A percentile compares a stretch with the other conserved stretches of the same genome.
Evolutionary conservation across 805 yeast species (phyloP).

Genomic region (Kodamaea jinghongensis): DNA sequence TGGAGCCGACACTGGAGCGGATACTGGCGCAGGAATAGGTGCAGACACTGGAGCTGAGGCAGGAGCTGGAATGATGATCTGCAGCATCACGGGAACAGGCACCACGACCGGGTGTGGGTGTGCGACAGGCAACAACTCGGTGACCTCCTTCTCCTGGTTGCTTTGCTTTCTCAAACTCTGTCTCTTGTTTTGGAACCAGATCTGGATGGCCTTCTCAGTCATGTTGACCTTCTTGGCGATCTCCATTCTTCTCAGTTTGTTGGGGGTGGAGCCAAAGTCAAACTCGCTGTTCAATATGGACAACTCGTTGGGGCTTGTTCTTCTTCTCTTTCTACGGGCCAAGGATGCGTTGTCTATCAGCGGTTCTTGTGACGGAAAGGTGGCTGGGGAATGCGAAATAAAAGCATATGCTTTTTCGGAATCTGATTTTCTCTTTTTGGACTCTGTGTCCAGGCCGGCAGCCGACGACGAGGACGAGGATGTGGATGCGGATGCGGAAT

Average conservation of each 20-base stretch:
- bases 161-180: constrained; percentile 66
- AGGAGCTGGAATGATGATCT: not conserved
- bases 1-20: not conserved
- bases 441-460: constrained; percentile 5
- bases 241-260: constrained; percentile 67
- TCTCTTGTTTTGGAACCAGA: constrained; percentile 97
- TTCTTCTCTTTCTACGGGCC: constrained; percentile 91
- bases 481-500: not conserved
- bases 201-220: constrained; percentile 98
- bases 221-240: constrained; percentile 81
- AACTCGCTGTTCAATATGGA: constrained; percentile 80
- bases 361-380: constrained; percentile 82
- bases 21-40: not conserved
- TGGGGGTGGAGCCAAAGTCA: constrained; percentile 74
- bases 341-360: constrained; percentile 84
- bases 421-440: constrained; percentile 8
- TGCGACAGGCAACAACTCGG: constrained; percentile 38
- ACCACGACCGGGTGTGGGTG: constrained; percentile 1
- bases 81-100: constrained; percentile 2
- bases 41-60: not conserved
- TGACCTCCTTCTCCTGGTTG: constrained; percentile 36
- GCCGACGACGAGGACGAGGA: not conserved
- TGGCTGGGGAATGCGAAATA: constrained; percentile 88
- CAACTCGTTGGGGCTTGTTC: constrained; percentile 88
- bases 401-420: constrained; percentile 63